A percentile compares a stretch with the other conserved stretches of the same genome.
These are phyloP conservation scores for Mentha longifolia DNA, from an alignment of 257 asterid genomes.

Conservation along the genomic window DNA sequence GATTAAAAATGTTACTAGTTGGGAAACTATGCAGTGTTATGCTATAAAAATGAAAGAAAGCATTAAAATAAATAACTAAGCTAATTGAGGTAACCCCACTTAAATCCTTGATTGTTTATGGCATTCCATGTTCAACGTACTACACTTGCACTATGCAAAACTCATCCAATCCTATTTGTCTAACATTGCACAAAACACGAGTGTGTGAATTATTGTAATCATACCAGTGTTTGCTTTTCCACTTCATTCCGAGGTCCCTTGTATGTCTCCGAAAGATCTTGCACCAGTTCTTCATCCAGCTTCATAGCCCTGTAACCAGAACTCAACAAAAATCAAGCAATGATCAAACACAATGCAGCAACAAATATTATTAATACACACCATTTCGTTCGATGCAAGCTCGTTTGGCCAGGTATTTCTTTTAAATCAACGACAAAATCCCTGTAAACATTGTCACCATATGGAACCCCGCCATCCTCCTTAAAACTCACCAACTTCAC, in stretches of 20 bases:
- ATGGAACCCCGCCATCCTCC: slow-evolving; percentile 54
- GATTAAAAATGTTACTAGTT: slow-evolving; percentile 20
- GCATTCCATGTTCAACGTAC: slow-evolving; percentile 16
- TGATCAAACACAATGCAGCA: slow-evolving; percentile 23
- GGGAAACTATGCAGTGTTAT: neutral
- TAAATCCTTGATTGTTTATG: neutral
- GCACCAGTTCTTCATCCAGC: slow-evolving; percentile 65
- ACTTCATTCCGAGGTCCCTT: slow-evolving; percentile 79
- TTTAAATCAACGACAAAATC: slow-evolving; percentile 88
- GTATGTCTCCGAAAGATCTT: slow-evolving; percentile 61
- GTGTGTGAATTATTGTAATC: slow-evolving; percentile 6
- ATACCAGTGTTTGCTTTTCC: slow-evolving; percentile 87
- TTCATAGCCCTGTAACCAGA: slow-evolving; percentile 68
- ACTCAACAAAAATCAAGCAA: slow-evolving; percentile 34
- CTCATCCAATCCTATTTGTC: slow-evolving; percentile 19
- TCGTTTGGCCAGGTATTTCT: slow-evolving; percentile 81
- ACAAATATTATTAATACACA: slow-evolving; percentile 48
- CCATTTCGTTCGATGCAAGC: slow-evolving; percentile 92
- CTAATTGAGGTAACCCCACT: neutral
- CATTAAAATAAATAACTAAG: neutral
- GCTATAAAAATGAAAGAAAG: neutral
- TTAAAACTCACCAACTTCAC: slow-evolving; percentile 74
- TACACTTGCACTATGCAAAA: slow-evolving; percentile 26
- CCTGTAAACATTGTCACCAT: slow-evolving; percentile 44
- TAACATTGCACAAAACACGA: neutral